Conservation (phyloP, 257 asterid species). For the Datura wrightii region DNA sequence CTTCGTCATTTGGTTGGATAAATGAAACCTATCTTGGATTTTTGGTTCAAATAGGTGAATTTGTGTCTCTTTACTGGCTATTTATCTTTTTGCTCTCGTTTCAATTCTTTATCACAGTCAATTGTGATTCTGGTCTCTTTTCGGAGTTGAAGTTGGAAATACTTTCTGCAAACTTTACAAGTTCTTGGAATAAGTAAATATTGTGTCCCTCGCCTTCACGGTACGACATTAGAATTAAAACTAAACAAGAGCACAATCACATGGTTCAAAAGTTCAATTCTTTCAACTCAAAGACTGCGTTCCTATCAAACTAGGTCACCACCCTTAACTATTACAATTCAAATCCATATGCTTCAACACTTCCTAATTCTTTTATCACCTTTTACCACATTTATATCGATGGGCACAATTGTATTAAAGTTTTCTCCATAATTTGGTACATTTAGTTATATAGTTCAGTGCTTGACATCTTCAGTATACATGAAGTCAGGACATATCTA, state of each 20-base stretch:
- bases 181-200: not conserved
- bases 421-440: too few relatives aligned
- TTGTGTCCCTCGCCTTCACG: not conserved
- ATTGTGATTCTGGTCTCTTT: not conserved
- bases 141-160: not conserved
- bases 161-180: not conserved
- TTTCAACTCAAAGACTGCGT: not conserved
- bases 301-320: not conserved
- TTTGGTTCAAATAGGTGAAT: slow-evolving; percentile 16
- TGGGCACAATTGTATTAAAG: too few relatives aligned
- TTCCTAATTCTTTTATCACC: not conserved
- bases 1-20: not conserved
- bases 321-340: not conserved
- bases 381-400: too few relatives aligned
- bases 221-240: not conserved
- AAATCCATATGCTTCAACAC: not conserved
- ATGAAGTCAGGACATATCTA: too few relatives aligned
- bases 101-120: not conserved
- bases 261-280: not conserved
- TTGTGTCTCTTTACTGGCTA: not conserved
- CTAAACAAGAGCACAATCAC: not conserved
- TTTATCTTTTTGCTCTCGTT: not conserved
- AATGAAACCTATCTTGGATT: not conserved
- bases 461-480: too few relatives aligned
- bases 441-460: too few relatives aligned